Conservation (phyloP, 345 rosid genomes). For the Citrus medica region DNA sequence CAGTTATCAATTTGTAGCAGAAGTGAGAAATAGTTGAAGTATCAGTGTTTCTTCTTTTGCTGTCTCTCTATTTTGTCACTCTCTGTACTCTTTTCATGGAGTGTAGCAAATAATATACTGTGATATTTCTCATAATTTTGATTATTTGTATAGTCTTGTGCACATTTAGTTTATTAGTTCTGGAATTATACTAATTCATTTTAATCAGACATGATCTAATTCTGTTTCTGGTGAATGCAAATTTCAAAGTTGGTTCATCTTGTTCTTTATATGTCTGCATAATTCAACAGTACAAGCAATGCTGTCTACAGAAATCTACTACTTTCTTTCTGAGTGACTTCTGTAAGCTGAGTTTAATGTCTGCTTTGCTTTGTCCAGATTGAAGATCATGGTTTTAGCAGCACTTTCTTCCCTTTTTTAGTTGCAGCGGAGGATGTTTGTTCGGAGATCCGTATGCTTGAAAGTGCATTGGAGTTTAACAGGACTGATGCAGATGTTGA, state of each 20-base stretch:
- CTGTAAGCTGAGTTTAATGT: constrained; percentile 6
- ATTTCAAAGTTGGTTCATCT: not conserved
- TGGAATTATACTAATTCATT: not conserved
- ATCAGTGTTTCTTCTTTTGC: not conserved
- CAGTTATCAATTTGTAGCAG: not conserved
- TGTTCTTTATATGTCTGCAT: not conserved
- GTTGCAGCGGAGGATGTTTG: constrained; percentile 85
- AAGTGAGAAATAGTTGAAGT: constrained; percentile 3
- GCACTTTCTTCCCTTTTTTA: constrained; percentile 93
- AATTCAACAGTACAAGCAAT: not conserved
- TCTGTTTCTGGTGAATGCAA: not conserved
- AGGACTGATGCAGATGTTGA: constrained; percentile 45
- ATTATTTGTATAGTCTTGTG: not conserved
- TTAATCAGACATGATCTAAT: not conserved
- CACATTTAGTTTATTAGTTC: not conserved
- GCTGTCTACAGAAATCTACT: not conserved
- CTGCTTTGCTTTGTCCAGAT: constrained; percentile 54
- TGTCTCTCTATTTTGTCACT: not conserved
- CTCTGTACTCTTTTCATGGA: not conserved
- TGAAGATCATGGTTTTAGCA: constrained; percentile 83
- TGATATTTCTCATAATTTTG: constrained; percentile 1
- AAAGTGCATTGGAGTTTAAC: constrained; percentile 53
- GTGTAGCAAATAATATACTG: not conserved
- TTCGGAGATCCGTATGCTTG: constrained; percentile 81
- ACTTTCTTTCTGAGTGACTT: constrained; percentile 5